Conservation (phyloP, 371 early-diverging fungal genomes). For the Coemansia sp. region DNA sequence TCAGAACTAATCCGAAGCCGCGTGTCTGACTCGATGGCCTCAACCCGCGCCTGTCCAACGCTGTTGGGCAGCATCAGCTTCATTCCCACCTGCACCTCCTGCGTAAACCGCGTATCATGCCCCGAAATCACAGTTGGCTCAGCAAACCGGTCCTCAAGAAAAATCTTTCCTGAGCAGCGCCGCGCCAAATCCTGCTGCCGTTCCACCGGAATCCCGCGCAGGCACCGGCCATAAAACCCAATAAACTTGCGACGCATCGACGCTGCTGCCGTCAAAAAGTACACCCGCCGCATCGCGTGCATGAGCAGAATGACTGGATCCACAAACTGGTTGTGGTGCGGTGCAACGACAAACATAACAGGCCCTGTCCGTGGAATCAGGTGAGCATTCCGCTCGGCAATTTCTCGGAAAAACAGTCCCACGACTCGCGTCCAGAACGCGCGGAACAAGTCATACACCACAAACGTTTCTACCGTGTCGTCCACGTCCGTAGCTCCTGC, state of each 20-base stretch:
- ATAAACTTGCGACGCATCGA: conserved; percentile 80
- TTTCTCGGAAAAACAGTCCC: conserved; percentile 85
- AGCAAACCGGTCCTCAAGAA: conserved; percentile 60
- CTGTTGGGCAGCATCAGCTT: conserved; percentile 65
- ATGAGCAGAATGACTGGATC: conserved; percentile 84
- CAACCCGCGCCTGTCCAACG: conserved; percentile 69
- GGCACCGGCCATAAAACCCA: conserved; percentile 75
- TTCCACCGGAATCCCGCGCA: conserved; percentile 85
- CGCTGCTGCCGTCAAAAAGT: conserved; percentile 81
- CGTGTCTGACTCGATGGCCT: conserved; percentile 79
- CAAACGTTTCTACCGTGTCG: conserved; percentile 15
- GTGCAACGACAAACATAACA: conserved; percentile 92
- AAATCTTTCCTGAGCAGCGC: conserved; percentile 70
- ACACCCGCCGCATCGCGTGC: conserved; percentile 74
- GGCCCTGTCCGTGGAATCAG: conserved; percentile 82
- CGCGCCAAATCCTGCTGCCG: conserved; percentile 88
- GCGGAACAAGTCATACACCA: conserved; percentile 49
- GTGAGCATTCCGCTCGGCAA: conserved; percentile 81
- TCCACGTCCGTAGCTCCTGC: neutral
- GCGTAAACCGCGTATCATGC: conserved; percentile 67
- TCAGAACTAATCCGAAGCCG: conserved; percentile 62
- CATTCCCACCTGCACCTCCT: conserved; percentile 62
- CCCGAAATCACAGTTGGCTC: conserved; percentile 71
- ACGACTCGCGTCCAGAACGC: conserved; percentile 56
- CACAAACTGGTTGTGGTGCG: conserved; percentile 96